phyloP scores from a whole-genome alignment of 176 grass and related monocot species.

The Ensete ventricosum region DNA sequence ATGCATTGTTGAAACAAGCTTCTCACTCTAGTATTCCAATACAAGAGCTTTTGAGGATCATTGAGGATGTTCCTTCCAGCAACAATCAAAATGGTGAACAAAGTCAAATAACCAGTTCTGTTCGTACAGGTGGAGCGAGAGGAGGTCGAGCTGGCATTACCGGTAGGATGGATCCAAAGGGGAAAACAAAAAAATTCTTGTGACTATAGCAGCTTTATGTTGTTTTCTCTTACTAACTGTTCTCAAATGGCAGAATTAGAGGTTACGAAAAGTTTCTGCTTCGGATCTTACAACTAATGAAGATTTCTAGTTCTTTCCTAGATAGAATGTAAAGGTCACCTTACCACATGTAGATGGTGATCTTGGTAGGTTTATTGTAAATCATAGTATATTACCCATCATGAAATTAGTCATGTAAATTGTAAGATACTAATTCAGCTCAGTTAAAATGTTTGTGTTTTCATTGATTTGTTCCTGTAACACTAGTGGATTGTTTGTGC shows the following conservation, averaged over 20 bases:
- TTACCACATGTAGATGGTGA: too few relatives aligned
- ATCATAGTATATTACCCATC: too few relatives aligned
- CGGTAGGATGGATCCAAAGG: constrained; percentile 21
- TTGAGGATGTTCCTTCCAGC: constrained; percentile 21
- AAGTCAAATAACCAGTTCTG: constrained; percentile 2
- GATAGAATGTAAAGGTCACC: not conserved
- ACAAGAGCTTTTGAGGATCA: constrained; percentile 28
- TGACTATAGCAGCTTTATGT: not conserved
- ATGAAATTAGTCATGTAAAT: too few relatives aligned
- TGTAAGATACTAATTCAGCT: too few relatives aligned
- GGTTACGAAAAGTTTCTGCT: not conserved
- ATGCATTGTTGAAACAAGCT: constrained; percentile 23
- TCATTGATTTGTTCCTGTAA: too few relatives aligned
- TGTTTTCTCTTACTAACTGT: not conserved
- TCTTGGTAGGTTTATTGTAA: too few relatives aligned
- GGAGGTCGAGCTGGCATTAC: constrained; percentile 5
- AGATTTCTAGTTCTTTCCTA: not conserved
- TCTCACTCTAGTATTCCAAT: constrained; percentile 17
- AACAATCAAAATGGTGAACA: constrained; percentile 18
- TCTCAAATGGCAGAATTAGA: not conserved
- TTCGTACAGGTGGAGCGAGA: constrained; percentile 10
- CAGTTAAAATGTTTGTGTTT: too few relatives aligned
- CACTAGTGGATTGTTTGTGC: too few relatives aligned
- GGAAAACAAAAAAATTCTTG: constrained; percentile 26
- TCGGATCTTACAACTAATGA: not conserved